Percentiles rank a stretch among this genome's conserved stretches.
phyloP scores from a whole-genome alignment of 345 rosid genomes.

The Arabidopsis arenosa region DNA sequence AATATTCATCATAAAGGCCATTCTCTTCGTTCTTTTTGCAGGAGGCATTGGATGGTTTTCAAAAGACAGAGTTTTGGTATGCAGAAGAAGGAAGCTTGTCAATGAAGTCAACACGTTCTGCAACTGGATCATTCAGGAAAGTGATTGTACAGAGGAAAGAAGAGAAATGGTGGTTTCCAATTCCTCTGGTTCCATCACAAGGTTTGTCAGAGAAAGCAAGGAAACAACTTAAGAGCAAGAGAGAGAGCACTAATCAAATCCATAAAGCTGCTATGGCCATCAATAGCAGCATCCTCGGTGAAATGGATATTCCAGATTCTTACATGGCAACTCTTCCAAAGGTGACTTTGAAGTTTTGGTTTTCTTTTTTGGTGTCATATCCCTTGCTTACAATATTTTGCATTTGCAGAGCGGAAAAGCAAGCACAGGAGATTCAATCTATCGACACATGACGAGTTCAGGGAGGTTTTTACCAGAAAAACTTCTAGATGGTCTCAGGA shows the following conservation, averaged over 20 bases:
- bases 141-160: slow-evolving; percentile 70
- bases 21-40: slow-evolving; percentile 35
- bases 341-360: slow-evolving; percentile 39
- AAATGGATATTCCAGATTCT: slow-evolving; percentile 86
- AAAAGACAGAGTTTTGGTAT: slow-evolving; percentile 87
- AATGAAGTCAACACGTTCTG: slow-evolving; percentile 59
- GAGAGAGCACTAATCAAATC: slow-evolving; percentile 76
- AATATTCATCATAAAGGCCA: background rate
- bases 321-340: slow-evolving; percentile 82
- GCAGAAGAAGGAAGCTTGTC: slow-evolving; percentile 80
- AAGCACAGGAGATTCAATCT: slow-evolving; percentile 75
- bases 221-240: slow-evolving; percentile 63
- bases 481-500: slow-evolving; percentile 65
- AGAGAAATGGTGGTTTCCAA: slow-evolving; percentile 96
- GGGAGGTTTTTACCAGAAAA: slow-evolving; percentile 69
- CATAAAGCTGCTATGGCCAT: slow-evolving; percentile 97
- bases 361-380: no score
- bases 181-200: slow-evolving; percentile 70
- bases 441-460: slow-evolving; percentile 56
- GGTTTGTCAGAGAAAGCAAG: slow-evolving; percentile 83
- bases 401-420: slow-evolving; percentile 68
- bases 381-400: background rate
- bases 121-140: slow-evolving; percentile 67
- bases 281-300: slow-evolving; percentile 70
- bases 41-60: slow-evolving; percentile 83